Percentiles rank a stretch among this genome's conserved stretches.
phyloP scores from a whole-genome alignment of 495 filamentous ascomycete species.

The Penicillium manginii region DNA sequence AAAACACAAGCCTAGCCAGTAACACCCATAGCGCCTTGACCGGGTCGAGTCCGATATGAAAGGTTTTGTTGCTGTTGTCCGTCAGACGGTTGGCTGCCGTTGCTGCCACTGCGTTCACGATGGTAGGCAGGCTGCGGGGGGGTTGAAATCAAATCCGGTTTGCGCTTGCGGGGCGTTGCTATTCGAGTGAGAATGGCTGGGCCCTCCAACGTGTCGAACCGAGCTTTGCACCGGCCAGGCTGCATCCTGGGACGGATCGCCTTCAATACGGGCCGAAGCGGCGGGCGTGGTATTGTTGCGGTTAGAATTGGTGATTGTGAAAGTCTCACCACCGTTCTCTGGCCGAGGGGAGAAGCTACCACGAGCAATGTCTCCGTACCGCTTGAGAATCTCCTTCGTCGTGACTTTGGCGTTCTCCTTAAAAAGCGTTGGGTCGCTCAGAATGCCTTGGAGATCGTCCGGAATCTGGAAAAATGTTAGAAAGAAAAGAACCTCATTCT shows the following conservation, averaged over 20 bases:
- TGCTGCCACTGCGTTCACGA: constrained; percentile 48
- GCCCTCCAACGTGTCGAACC: constrained; percentile 75
- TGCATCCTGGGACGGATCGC: constrained; percentile 70
- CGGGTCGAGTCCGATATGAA: constrained; percentile 46
- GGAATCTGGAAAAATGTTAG: constrained; percentile 67
- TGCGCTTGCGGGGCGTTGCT: constrained; percentile 34
- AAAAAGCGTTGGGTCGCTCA: constrained; percentile 82
- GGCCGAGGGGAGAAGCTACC: constrained; percentile 60
- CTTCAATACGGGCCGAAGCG: constrained; percentile 67
- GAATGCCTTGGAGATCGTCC: constrained; percentile 82
- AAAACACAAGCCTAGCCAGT: constrained; percentile 35
- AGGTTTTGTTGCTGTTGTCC: constrained; percentile 38
- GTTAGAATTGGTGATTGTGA: constrained; percentile 45
- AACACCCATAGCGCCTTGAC: constrained; percentile 50
- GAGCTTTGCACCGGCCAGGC: constrained; percentile 82
- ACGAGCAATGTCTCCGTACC: constrained; percentile 75
- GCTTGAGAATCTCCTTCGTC: constrained; percentile 93
- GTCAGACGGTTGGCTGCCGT: constrained; percentile 45
- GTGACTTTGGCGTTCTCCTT: constrained; percentile 83
- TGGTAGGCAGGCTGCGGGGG: constrained; percentile 30
- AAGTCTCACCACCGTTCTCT: constrained; percentile 60
- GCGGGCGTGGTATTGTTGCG: constrained; percentile 44
- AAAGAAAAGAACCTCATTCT: not conserved
- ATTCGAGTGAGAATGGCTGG: constrained; percentile 44
- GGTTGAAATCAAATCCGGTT: constrained; percentile 35